phyloP scores from a whole-genome alignment of 352 stramenopile genomes.

The Phytophthora podocarpi region DNA sequence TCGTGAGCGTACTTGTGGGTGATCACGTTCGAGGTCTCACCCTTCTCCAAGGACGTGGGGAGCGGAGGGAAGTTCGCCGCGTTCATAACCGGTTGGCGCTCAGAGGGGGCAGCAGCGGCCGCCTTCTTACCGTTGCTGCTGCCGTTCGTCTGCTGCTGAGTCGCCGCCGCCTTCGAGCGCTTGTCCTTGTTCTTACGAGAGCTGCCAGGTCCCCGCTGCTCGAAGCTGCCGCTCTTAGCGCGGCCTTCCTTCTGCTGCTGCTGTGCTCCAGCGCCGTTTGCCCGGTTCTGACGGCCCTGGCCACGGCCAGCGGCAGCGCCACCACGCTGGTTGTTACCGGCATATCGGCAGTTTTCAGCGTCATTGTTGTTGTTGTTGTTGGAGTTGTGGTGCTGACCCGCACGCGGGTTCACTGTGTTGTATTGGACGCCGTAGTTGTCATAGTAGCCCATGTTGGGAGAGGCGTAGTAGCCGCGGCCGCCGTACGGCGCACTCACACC shows the following conservation, averaged over 20 bases:
- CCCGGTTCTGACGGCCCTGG: conserved; percentile 42
- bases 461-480: conserved; percentile 72
- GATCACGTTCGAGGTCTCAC: conserved; percentile 51
- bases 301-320: conserved; percentile 26
- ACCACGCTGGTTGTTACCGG: conserved; percentile 39
- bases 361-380: conserved; percentile 42
- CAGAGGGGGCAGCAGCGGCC: conserved; percentile 22
- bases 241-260: conserved; percentile 50
- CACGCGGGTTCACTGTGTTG: conserved; percentile 45
- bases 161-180: conserved; percentile 45
- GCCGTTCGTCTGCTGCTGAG: conserved; percentile 38
- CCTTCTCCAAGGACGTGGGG: conserved; percentile 46
- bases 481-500: conserved; percentile 47
- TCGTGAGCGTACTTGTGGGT: conserved; percentile 84
- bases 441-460: conserved; percentile 62
- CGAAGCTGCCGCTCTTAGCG: conserved; percentile 62
- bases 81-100: conserved; percentile 82
- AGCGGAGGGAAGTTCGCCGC: conserved; percentile 85
- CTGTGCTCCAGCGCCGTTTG: conserved; percentile 30
- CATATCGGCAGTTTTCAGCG: conserved; percentile 44
- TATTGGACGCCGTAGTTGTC: conserved; percentile 86
- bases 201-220: conserved; percentile 42
- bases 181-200: conserved; percentile 75
- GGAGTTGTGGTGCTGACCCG: conserved; percentile 36
- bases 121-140: conserved; percentile 41